Base-by-base conservation (phyloP, 306 rosid species). In the Gleditsia sinensis region DNA sequence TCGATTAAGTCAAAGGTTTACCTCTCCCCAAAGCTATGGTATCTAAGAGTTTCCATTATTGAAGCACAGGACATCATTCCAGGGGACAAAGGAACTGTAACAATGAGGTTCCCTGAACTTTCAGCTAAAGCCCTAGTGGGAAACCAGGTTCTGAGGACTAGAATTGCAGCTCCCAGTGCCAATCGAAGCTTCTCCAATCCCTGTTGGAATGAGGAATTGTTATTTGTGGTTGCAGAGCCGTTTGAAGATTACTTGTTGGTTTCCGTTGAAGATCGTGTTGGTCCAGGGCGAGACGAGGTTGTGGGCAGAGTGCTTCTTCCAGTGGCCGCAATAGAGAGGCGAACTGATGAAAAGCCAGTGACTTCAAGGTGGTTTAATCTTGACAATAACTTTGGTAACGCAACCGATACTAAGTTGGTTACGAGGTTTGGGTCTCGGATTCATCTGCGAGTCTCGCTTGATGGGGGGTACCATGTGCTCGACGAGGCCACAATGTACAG, bases 1-100 rank as follows among this genome's bases (percentile, higher is more conserved):
- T 85, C 92, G n/a, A 88, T 88, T 2, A 83, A 85, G 71, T 85
- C 92, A n/a, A 88, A 88, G 88, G 88, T 88, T 54, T 88, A 88
- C 55, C 80, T 88, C 36, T 83, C 92, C 1, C 92, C 92, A 9
- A 88, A 84, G 73, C 86, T 88, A 1, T 88, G 92, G 92, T 88
- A 88, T 25, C 66, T 88, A 14, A 74, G 84, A 56, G 83, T 85
- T 23, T 81, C 81, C 0, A 61, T 83, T 8, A 78, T 88, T 34
- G 92, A 88, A 70, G 92, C 92, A 42, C 92, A 88, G 34, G 92
- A 88, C 72, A 64, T 87, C 42, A 59, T 87, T 63, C 82, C 72
- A 0, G 87, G 86, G 4, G 87, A 80, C 21, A 87, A 87, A 77
- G 83, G 80, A 10, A 74, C 84, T 9, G 50, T 59, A 1, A 37